Evolutionary conservation across 1,284 basidiomycete genomes (phyloP).

Genomic region (Prillingera fragicola): DNA sequence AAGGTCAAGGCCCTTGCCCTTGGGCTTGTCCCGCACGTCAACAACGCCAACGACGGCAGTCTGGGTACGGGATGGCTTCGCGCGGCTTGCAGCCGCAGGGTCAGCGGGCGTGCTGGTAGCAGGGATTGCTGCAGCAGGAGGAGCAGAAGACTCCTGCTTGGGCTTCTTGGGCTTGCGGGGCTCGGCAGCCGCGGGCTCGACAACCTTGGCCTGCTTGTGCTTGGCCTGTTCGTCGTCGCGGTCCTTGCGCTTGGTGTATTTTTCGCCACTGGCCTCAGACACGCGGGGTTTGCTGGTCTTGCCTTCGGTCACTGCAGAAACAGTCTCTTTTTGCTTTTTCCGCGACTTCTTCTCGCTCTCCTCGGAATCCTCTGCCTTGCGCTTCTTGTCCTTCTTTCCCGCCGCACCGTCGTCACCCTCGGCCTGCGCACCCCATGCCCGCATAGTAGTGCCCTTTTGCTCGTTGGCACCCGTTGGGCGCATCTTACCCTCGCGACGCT

Average conservation of each 20-base stretch:
- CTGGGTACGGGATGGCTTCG: constrained; percentile 11
- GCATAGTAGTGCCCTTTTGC: constrained; percentile 20
- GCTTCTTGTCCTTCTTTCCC: constrained; percentile 3
- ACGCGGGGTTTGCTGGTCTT: background rate
- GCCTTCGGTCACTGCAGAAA: too few relatives aligned
- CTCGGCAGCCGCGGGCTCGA: too few relatives aligned
- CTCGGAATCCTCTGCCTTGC: background rate
- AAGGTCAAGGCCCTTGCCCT: constrained; percentile 21
- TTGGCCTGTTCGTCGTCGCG: background rate
- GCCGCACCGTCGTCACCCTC: background rate
- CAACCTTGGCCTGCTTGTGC: background rate
- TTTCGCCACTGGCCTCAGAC: background rate
- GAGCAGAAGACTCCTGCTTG: constrained; percentile 3
- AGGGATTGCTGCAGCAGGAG: background rate
- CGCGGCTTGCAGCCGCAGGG: constrained; percentile 2
- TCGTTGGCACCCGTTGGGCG: constrained; percentile 36
- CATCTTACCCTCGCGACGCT: constrained; percentile 30
- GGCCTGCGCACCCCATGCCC: constrained; percentile 29
- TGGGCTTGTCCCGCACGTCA: constrained; percentile 16
- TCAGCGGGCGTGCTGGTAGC: constrained; percentile 5
- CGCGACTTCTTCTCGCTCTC: constrained; percentile 3
- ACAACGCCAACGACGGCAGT: constrained; percentile 29
- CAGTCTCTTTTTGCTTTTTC: too few relatives aligned
- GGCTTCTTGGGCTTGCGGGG: background rate
- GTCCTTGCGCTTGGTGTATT: constrained; percentile 4